Evolutionary conservation across 179 eudicot species (phyloP), one percentile per base, ranked within the genome.

Genomic region (Corrigiola litoralis): DNA sequence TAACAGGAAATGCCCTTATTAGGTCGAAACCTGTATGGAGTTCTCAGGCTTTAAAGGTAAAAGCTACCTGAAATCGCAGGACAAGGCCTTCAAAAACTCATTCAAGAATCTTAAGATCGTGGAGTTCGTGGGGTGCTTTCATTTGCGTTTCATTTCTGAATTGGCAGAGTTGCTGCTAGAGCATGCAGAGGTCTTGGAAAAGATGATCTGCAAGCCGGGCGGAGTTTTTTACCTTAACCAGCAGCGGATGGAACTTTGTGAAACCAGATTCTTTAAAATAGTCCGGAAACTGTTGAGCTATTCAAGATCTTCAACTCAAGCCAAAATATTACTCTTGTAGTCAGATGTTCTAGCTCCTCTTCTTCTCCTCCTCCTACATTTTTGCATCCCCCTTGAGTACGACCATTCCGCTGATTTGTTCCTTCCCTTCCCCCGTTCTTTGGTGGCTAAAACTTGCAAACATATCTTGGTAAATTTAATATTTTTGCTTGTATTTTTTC

Each of bases 241-340:
- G 33, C 17, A 23, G 1, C 16, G 0, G 16, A 17, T 44, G 11
- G 17, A 56, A 33, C 20, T 36, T 0, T n/a, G 44, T 2, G 5
- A 34, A 0, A 18, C 27, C 5, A 0, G 28, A 18, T 10, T 34
- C 17, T 56, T 34, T 4, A 1, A 20, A 4, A n/a, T 34, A 4
- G 36, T 56, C n/a, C 42, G 11, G 28, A 57, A 57, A 10, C 41
- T 57, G 16, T 33, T 57, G 2, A 57, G 45, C 25, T 57, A 21
- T 57, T 45, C 45, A 34, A 57, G 61, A 36, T 57, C 44, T 34
- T 57, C 61, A n/a, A 6, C 3, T 10, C 61, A 57, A 8, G 61
- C 61, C 3, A 57, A 10, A 11, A 17, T 57, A 20, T 20, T 57
- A 36, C 29, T 57, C 17, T 9, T 36, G 44, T 36, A 34, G 23